Evolutionary conservation across 345 rosid genomes (phyloP), one percentile per base, ranked within the genome.

Genomic region (Raphanus raphanistrum): DNA sequence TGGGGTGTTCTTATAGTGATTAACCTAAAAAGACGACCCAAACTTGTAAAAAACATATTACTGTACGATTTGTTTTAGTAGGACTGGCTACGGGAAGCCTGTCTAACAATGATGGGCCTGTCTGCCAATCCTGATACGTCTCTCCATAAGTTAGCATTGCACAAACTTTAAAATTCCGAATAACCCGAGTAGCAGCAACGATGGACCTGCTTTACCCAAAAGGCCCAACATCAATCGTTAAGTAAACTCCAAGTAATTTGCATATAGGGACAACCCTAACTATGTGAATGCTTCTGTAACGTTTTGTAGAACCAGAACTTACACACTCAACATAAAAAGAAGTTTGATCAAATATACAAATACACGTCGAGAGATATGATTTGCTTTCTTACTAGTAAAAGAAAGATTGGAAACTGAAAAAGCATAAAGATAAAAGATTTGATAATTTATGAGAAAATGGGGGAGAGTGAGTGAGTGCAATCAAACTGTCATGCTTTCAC

Each of bases 401-500:
- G 32, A 72, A 62, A 62, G 29, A 66, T 6, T 28, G 65, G 12
- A 15, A 73, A 38, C 0, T 38, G 31, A 28, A 66, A 66, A 25
- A 73, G 33, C 35, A 52, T 68, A n/a, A 76, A 68, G 29, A 32
- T 58, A 10, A 10, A 41, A 41, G 3, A 41, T 50, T 27, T 61
- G 38, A 61, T 16, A 5, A 52, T 52, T 61, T 48, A 13, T 13
- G 72, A 32, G 17, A 52, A 65, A 73, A 64, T 16, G 35, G 63
- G 38, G 48, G 43, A 43, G 70, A 32, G 60, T 41, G 77, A 52
- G 71, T 36, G 61, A 45, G 63, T 52, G 25, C 45, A 45, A 60
- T 59, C 43, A 43, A 60, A 76, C 52, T 43, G 58, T 43, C 33
- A 67, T 43, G 59, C 66, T 38, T 29, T 43, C 67, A 76, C 61